Evolutionary conservation across 202 grass and related monocot genomes (phyloP), one percentile per base, ranked within the genome.

Genomic region (Eragrostis tef): DNA sequence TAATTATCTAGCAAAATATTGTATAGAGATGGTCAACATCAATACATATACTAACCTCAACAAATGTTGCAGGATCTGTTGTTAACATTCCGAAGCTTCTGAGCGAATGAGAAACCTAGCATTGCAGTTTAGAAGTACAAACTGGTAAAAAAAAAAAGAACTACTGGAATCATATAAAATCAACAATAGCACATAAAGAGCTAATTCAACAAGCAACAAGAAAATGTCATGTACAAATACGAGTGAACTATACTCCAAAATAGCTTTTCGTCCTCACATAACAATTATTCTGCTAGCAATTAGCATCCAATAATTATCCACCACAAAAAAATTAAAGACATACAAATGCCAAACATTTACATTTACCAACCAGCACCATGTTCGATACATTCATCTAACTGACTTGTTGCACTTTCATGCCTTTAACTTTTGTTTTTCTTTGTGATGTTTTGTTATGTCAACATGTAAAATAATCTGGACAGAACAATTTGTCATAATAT

Each of bases 1-100:
- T 62, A 50, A 19, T 47, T 19, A 67, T 81, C 41, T 53, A 46
- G 12, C n/a, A 70, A 67, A 9, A 71, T 24, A 56, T 6, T 21
- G 25, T n/a, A 78, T n/a, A 78, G 50, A 79, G n/a, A 19, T 67
- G 48, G 67, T 67, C 10, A 81, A 41, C 45, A 51, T 51, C 3
- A 9, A 14, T 51, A 13, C 0, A 51, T 45, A 41, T 21, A 48
- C 78, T 85, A 71, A 85, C 82, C 87, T 77, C 82, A 72, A 89
- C 6, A 77, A 89, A 89, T 51, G 77, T 85, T 71, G 82, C 71
- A 66, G 87, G 82, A 81, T 77, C 78, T 66, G 77, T 11, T 70
- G 67, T 75, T 60, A 90, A 71, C 46, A 63, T 82, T 64, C 14
- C 2, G 29, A 79, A 86, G 62, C 71, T 90, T 82, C 41, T 75